phyloP scores from a whole-genome alignment of 768 basidiomycete genomes.

The Kondoa subrosea region DNA sequence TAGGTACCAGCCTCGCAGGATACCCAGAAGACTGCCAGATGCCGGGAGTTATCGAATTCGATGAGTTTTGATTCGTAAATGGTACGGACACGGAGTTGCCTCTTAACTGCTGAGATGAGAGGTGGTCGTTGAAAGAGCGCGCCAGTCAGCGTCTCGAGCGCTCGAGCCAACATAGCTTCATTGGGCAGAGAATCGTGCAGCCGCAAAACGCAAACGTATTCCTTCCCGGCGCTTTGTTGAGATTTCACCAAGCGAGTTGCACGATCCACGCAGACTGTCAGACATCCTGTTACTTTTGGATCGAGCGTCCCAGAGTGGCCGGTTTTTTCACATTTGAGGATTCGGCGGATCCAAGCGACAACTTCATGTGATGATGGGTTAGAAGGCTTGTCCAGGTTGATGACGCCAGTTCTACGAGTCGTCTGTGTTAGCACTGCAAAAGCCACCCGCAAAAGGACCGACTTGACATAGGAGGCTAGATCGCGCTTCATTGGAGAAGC shows the following conservation, averaged over 20 bases:
- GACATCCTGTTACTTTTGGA: conserved; percentile 95
- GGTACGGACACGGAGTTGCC: conserved; percentile 89
- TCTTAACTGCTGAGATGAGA: conserved; percentile 95
- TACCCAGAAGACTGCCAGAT: conserved; percentile 94
- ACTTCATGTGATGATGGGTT: conserved; percentile 79
- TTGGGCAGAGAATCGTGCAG: conserved; percentile 67
- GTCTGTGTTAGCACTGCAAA: neutral
- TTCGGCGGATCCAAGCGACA: conserved; percentile 95
- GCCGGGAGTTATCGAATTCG: conserved; percentile 93
- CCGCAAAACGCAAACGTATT: conserved; percentile 92
- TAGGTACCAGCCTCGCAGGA: conserved; percentile 84
- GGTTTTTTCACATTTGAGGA: conserved; percentile 89
- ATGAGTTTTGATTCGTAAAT: conserved; percentile 89
- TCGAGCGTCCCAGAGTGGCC: conserved; percentile 97
- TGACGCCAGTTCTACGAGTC: conserved; percentile 75
- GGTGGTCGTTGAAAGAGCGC: conserved; percentile 98
- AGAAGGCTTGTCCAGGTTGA: conserved; percentile 98
- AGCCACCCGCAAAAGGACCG: conserved; percentile 20
- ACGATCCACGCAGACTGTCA: conserved; percentile 98
- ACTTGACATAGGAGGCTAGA: conserved; percentile 80
- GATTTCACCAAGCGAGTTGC: conserved; percentile 95
- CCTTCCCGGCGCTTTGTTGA: conserved; percentile 92
- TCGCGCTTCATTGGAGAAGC: conserved; percentile 91
- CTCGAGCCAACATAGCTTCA: conserved; percentile 73
- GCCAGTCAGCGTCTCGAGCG: conserved; percentile 89